These are phyloP conservation scores for Colletotrichum plurivorum DNA, from an alignment of 2,329 filamentous ascomycete genomes.

Conservation along the genomic window DNA sequence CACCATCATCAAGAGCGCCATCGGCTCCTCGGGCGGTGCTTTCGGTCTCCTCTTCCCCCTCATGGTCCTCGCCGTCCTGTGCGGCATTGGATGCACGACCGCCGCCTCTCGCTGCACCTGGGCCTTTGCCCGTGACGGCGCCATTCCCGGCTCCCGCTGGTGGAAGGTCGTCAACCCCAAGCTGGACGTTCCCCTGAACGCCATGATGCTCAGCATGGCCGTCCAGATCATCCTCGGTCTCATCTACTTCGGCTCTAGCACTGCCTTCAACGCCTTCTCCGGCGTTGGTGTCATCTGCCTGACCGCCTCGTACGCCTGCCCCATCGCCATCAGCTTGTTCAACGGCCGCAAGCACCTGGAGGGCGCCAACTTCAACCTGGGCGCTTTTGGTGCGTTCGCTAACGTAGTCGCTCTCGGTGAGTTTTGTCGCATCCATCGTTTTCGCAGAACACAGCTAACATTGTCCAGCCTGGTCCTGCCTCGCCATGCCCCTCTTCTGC, in stretches of 20 bases:
- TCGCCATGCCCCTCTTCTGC: conserved; percentile 82
- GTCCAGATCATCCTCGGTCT: conserved; percentile 75
- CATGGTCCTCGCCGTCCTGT: conserved; percentile 76
- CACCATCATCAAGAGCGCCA: conserved; percentile 72
- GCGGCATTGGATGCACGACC: conserved; percentile 78
- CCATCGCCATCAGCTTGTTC: conserved; percentile 75
- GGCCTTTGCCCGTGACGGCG: conserved; percentile 79
- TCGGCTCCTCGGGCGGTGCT: conserved; percentile 72
- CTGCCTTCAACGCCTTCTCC: conserved; percentile 81
- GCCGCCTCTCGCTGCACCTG: conserved; percentile 77
- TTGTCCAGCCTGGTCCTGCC: conserved; percentile 72
- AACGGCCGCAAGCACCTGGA: conserved; percentile 72
- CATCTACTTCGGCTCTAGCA: conserved; percentile 78
- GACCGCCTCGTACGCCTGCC: conserved; percentile 77
- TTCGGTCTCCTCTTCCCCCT: conserved; percentile 75
- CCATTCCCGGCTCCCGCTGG: conserved; percentile 73
- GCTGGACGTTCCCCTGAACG: conserved; percentile 77
- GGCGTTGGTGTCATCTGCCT: conserved; percentile 79
- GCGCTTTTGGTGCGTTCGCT: conserved; percentile 70
- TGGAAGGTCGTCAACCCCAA: conserved; percentile 74
- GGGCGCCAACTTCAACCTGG: conserved; percentile 72
- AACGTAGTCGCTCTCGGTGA: conserved; percentile 77
- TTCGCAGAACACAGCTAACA: conserved; percentile 44
- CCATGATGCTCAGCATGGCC: conserved; percentile 79
- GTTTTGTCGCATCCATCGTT: conserved; percentile 45